These are phyloP conservation scores for Leptomonas pyrrhocoris DNA, from an alignment of 208 protist genomes.

Conservation along the genomic window DNA sequence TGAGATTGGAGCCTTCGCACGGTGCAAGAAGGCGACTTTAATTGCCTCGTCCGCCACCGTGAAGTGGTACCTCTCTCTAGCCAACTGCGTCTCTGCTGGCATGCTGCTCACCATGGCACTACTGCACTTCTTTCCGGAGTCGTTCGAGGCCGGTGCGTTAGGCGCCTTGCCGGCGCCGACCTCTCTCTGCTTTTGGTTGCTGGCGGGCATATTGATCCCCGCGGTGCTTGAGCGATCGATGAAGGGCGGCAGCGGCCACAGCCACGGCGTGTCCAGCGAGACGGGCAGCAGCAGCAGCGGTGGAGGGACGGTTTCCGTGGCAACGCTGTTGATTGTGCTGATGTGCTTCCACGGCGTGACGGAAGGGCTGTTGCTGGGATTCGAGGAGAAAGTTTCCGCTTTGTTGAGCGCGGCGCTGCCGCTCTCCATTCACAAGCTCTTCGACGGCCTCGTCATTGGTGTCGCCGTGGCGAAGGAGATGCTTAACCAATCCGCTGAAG, in stretches of 20 bases:
- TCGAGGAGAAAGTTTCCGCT: slow-evolving; percentile 35
- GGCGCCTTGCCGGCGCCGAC: not conserved
- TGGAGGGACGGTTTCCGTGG: slow-evolving; percentile 12
- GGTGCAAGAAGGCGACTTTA: not conserved
- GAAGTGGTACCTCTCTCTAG: slow-evolving; percentile 45
- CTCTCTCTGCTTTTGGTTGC: slow-evolving; percentile 38
- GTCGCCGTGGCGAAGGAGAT: slow-evolving; percentile 64
- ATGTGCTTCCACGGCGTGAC: slow-evolving; percentile 77
- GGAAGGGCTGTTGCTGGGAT: slow-evolving; percentile 68
- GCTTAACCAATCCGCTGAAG: slow-evolving; percentile 1
- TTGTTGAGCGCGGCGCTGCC: slow-evolving; percentile 52
- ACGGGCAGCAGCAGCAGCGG: slow-evolving; percentile 3
- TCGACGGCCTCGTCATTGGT: slow-evolving; percentile 79
- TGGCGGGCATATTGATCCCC: slow-evolving; percentile 68
- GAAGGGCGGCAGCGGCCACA: slow-evolving; percentile 28
- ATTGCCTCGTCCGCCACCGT: slow-evolving; percentile 1
- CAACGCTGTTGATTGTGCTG: slow-evolving; percentile 50
- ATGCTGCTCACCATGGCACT: slow-evolving; percentile 73
- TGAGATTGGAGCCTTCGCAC: not conserved
- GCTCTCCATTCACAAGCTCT: slow-evolving; percentile 65
- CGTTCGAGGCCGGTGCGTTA: slow-evolving; percentile 21
- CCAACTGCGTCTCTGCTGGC: slow-evolving; percentile 67
- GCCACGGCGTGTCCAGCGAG: slow-evolving; percentile 20
- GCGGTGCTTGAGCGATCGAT: slow-evolving; percentile 46
- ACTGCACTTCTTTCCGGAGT: slow-evolving; percentile 58